These are phyloP conservation scores for Blastobotrys americana DNA, from an alignment of 805 yeast genomes.

Conservation along the genomic window DNA sequence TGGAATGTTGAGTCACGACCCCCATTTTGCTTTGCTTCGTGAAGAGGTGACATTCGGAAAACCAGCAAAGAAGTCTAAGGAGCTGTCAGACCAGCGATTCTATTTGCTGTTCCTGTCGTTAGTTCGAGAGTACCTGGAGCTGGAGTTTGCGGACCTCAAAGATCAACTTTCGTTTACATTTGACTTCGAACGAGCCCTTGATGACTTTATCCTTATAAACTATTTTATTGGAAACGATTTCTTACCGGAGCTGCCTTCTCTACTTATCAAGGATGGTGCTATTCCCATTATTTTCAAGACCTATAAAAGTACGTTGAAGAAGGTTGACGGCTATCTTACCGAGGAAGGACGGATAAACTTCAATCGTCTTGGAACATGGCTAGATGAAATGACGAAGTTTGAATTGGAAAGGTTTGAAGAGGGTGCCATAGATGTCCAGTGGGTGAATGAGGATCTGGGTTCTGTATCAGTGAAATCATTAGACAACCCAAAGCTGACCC, in stretches of 20 bases:
- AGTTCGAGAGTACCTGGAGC: constrained; percentile 81
- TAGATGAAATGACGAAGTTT: constrained; percentile 65
- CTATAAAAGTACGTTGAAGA: constrained; percentile 70
- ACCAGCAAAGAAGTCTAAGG: constrained; percentile 27
- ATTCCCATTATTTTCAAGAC: constrained; percentile 86
- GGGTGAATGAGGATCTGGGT: constrained; percentile 84
- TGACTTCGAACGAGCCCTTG: constrained; percentile 81
- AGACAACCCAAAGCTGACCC: constrained; percentile 55
- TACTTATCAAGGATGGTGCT: constrained; percentile 91
- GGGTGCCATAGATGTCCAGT: constrained; percentile 71
- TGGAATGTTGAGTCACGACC: constrained; percentile 86
- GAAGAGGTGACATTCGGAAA: constrained; percentile 92
- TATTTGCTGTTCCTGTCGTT: constrained; percentile 76
- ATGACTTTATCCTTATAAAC: constrained; percentile 86
- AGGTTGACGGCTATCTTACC: constrained; percentile 76
- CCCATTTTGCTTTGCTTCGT: constrained; percentile 89
- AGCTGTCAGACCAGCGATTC: constrained; percentile 72
- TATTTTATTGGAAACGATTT: constrained; percentile 97
- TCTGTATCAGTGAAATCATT: constrained; percentile 24
- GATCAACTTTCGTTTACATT: constrained; percentile 57
- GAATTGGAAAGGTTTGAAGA: constrained; percentile 83
- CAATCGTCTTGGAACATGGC: constrained; percentile 63
- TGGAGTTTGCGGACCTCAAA: constrained; percentile 71
- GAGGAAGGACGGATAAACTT: constrained; percentile 77
- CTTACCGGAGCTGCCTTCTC: constrained; percentile 91